Evolutionary conservation across 2,329 filamentous ascomycete species (phyloP).

Genomic region (Nemania sp.): DNA sequence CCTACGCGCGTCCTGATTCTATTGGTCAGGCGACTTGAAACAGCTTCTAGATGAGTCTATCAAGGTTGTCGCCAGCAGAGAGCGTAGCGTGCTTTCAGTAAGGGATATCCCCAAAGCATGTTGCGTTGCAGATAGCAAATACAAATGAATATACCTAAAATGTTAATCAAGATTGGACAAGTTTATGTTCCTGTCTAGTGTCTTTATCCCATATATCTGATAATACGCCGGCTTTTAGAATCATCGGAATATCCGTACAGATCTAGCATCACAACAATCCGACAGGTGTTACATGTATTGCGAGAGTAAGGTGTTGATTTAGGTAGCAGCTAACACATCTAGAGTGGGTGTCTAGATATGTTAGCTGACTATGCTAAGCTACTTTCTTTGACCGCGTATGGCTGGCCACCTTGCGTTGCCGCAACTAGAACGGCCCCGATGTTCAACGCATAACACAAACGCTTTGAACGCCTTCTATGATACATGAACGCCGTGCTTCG

Average conservation of each 20-base stretch:
- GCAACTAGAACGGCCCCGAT: constrained; percentile 5
- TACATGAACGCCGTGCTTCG: constrained; percentile 28
- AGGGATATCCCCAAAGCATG: background rate
- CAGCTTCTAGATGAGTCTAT: background rate
- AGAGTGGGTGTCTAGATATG: constrained; percentile 4
- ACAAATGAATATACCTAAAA: background rate
- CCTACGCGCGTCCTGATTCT: background rate
- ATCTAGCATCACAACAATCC: background rate
- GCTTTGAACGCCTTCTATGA: constrained; percentile 26
- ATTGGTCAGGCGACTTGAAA: background rate
- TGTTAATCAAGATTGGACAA: background rate
- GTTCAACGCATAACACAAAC: constrained; percentile 21
- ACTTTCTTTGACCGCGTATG: background rate
- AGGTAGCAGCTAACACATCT: background rate
- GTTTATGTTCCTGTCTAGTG: background rate
- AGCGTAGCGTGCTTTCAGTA: background rate
- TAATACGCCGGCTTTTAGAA: too few species aligned
- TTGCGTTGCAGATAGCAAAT: constrained; percentile 7
- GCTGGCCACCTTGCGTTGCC: background rate
- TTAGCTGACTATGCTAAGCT: constrained; percentile 3
- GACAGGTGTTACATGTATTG: background rate
- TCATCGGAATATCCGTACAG: background rate
- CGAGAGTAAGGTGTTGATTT: background rate
- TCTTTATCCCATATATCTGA: background rate
- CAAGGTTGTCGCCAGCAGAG: background rate